Evolutionary conservation across 2,329 filamentous ascomycete genomes (phyloP).

Genomic region (Sporothrix brunneoviolacea): DNA sequence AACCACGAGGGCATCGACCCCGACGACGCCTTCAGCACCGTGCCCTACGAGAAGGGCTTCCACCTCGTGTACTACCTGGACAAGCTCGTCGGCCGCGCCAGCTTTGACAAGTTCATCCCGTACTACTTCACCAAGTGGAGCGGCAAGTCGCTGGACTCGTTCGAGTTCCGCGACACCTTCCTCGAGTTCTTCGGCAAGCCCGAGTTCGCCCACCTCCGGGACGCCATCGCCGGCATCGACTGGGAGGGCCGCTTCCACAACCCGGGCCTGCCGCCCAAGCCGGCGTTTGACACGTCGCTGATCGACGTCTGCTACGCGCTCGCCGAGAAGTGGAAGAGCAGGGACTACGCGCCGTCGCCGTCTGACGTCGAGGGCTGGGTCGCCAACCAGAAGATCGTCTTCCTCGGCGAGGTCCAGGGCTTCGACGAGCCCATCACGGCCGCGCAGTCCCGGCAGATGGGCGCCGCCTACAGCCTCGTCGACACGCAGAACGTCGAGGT

Average conservation of each 20-base stretch:
- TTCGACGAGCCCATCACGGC: conserved; percentile 57
- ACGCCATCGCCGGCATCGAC: conserved; percentile 66
- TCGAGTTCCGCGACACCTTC: conserved; percentile 86
- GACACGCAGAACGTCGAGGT: conserved; percentile 83
- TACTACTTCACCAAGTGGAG: conserved; percentile 87
- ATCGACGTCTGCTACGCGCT: conserved; percentile 80
- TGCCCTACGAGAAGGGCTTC: conserved; percentile 96
- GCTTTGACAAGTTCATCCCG: conserved; percentile 92
- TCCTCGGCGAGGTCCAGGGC: conserved; percentile 72
- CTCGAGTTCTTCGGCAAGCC: conserved; percentile 70
- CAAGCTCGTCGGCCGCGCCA: conserved; percentile 71
- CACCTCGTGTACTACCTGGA: conserved; percentile 90
- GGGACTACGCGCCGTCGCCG: conserved; percentile 55
- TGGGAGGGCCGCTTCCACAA: conserved; percentile 87
- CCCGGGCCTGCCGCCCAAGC: conserved; percentile 86
- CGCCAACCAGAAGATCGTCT: conserved; percentile 85
- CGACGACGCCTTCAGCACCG: conserved; percentile 86
- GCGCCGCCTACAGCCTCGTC: conserved; percentile 64
- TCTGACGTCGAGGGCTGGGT: conserved; percentile 68
- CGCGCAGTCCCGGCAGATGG: conserved; percentile 64
- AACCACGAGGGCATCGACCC: conserved; percentile 87
- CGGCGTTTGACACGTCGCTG: conserved; percentile 80
- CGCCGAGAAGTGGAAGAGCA: conserved; percentile 70
- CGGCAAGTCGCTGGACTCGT: conserved; percentile 82
- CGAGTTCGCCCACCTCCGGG: conserved; percentile 55